Evolutionary conservation across 2,329 filamentous ascomycete genomes (phyloP).

Genomic region (Cryoendolithus antarcticus): DNA sequence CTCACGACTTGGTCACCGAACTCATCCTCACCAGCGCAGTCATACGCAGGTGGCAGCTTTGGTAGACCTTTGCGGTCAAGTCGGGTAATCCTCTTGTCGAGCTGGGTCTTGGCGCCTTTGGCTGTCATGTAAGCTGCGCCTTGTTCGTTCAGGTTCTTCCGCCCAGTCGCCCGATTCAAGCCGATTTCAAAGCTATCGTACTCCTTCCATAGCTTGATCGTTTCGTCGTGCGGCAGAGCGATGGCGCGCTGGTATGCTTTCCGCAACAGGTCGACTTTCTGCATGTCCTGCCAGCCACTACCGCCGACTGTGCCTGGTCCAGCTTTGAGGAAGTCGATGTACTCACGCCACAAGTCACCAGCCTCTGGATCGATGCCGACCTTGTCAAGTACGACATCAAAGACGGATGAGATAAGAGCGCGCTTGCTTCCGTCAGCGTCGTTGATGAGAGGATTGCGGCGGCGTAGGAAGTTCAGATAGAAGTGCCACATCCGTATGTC

Average conservation of each 20-base stretch:
- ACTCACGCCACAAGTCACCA: constrained; percentile 84
- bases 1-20: constrained; percentile 72
- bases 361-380: constrained; percentile 87
- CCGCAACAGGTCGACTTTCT: constrained; percentile 90
- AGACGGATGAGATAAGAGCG: constrained; percentile 68
- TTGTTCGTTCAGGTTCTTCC: constrained; percentile 86
- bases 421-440: constrained; percentile 68
- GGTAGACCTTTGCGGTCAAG: constrained; percentile 69
- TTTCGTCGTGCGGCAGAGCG: constrained; percentile 68
- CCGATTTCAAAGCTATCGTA: constrained; percentile 95
- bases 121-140: constrained; percentile 95
- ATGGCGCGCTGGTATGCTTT: constrained; percentile 89
- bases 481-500: constrained; percentile 83
- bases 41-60: constrained; percentile 66
- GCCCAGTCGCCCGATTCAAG: constrained; percentile 82
- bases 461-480: constrained; percentile 90
- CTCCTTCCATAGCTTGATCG: constrained; percentile 87
- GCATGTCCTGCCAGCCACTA: constrained; percentile 85
- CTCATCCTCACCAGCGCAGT: constrained; percentile 77
- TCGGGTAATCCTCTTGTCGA: constrained; percentile 76
- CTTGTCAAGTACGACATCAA: constrained; percentile 81
- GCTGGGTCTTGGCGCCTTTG: constrained; percentile 72
- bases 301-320: constrained; percentile 73
- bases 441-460: constrained; percentile 73
- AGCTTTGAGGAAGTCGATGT: constrained; percentile 82